A percentile compares a stretch with the other conserved stretches of the same genome.
These are phyloP conservation scores for Elsinoe ampelina DNA, from an alignment of 2,329 filamentous ascomycete species.

Conservation along the genomic window DNA sequence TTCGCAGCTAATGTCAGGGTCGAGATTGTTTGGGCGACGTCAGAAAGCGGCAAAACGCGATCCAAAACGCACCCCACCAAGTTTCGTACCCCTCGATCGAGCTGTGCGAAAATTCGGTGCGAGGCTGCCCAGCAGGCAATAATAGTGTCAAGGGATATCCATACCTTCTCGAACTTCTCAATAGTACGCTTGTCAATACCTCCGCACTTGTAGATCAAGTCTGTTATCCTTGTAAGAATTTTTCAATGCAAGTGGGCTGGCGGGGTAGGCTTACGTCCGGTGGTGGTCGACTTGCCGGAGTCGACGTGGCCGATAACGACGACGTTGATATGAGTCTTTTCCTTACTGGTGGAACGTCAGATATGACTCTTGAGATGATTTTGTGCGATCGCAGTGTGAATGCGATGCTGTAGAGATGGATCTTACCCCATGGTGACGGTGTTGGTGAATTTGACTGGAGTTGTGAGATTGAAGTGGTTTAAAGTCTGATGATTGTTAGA, in stretches of 20 bases:
- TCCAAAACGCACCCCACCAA: conserved; percentile 17
- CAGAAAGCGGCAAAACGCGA: conserved; percentile 15
- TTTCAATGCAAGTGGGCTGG: conserved; percentile 22
- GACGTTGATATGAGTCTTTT: conserved; percentile 89
- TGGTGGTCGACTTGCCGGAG: conserved; percentile 97
- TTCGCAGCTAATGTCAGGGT: no score
- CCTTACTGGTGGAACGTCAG: conserved; percentile 59
- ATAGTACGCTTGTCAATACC: conserved; percentile 99
- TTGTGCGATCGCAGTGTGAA: conserved; percentile 17
- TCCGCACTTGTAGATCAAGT: conserved; percentile 99
- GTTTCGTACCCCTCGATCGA: conserved; percentile 13
- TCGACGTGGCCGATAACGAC: conserved; percentile 99
- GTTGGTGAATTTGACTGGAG: conserved; percentile 24
- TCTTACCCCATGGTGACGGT: conserved; percentile 52
- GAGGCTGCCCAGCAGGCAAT: background rate
- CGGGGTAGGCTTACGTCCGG: conserved; percentile 54
- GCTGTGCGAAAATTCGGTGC: conserved; percentile 10
- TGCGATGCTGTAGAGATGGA: conserved; percentile 15
- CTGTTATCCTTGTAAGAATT: conserved; percentile 55
- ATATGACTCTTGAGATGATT: conserved; percentile 17
- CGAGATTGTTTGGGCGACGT: background rate
- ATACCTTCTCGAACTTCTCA: conserved; percentile 99
- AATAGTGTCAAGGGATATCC: conserved; percentile 14
- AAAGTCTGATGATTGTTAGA: conserved; percentile 13
- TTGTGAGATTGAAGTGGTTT: conserved; percentile 26